These are phyloP conservation scores for Alternaria incomplexa DNA, from an alignment of 2,329 filamentous ascomycete genomes.

Conservation along the genomic window DNA sequence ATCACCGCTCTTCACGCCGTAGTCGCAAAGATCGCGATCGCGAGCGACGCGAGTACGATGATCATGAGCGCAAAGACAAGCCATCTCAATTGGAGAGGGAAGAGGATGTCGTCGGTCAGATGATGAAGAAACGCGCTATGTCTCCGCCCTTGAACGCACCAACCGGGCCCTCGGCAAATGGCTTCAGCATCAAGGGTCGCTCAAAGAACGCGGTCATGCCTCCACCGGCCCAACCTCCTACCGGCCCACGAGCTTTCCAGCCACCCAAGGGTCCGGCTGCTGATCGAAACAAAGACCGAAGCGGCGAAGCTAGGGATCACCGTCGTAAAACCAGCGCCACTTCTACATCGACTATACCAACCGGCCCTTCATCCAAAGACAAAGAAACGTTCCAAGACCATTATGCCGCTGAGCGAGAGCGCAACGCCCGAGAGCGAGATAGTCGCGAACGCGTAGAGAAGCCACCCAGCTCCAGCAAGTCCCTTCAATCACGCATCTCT, in stretches of 20 bases:
- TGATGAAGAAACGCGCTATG: constrained; percentile 36
- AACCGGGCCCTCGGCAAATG: constrained; percentile 49
- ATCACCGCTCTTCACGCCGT: constrained; percentile 50
- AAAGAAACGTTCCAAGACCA: constrained; percentile 53
- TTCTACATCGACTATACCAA: constrained; percentile 22
- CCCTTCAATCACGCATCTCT: constrained; percentile 28
- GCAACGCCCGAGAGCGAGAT: constrained; percentile 41
- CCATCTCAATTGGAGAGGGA: constrained; percentile 14
- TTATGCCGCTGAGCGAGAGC: constrained; percentile 73
- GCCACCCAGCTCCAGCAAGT: constrained; percentile 20
- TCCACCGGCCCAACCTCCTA: constrained; percentile 45
- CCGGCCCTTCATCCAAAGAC: constrained; percentile 17
- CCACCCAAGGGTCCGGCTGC: constrained; percentile 47
- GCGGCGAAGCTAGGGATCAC: constrained; percentile 20
- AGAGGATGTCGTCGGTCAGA: constrained; percentile 32
- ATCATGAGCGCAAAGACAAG: constrained; percentile 29
- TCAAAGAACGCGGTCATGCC: constrained; percentile 32
- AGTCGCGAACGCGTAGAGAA: constrained; percentile 36
- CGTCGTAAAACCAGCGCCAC: constrained; percentile 27
- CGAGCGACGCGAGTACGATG: constrained; percentile 32
- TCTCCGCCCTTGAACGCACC: constrained; percentile 45
- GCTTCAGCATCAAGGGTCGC: constrained; percentile 53
- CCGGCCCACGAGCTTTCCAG: constrained; percentile 43
- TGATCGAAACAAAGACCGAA: constrained; percentile 38
- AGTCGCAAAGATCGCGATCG: constrained; percentile 53